Evolutionary conservation across 768 basidiomycete genomes (phyloP).

Genomic region (Melanogaster broomeanus): DNA sequence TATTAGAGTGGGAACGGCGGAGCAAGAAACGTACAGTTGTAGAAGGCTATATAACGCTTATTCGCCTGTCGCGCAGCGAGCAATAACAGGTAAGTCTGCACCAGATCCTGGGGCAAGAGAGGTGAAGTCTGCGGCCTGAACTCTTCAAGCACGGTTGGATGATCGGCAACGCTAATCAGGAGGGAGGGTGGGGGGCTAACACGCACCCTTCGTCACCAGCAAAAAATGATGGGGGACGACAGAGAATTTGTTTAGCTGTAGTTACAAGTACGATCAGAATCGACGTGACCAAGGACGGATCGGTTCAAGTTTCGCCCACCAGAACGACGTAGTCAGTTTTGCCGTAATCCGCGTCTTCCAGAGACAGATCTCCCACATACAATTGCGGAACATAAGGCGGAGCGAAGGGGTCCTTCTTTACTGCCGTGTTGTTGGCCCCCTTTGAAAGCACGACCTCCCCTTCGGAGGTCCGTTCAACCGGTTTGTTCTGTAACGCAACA

Average conservation of each 20-base stretch:
- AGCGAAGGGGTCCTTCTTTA: constrained; percentile 70
- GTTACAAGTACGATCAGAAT: background rate
- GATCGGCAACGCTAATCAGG: background rate
- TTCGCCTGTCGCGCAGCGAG: constrained; percentile 63
- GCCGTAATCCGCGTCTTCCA: constrained; percentile 47
- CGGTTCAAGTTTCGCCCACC: constrained; percentile 47
- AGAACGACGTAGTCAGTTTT: constrained; percentile 65
- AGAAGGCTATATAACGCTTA: constrained; percentile 76
- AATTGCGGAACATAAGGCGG: constrained; percentile 83
- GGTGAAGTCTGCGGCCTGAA: constrained; percentile 80
- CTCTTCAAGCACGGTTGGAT: constrained; percentile 42
- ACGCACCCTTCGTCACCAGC: constrained; percentile 79
- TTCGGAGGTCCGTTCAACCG: constrained; percentile 47
- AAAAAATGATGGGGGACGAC: constrained; percentile 65
- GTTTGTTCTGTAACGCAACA: constrained; percentile 83
- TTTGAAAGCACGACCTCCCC: constrained; percentile 32
- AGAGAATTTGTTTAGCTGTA: constrained; percentile 35
- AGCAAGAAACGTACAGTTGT: constrained; percentile 62
- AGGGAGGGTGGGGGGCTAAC: too few relatives aligned
- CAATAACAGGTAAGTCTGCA: constrained; percentile 74
- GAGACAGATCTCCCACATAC: constrained; percentile 68
- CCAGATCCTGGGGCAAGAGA: constrained; percentile 75
- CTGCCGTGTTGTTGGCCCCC: constrained; percentile 12
- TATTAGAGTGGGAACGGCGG: background rate
- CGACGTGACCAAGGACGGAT: background rate